Conservation (phyloP, 768 basidiomycete genomes). For the Boletus rubescentipes region DNA sequence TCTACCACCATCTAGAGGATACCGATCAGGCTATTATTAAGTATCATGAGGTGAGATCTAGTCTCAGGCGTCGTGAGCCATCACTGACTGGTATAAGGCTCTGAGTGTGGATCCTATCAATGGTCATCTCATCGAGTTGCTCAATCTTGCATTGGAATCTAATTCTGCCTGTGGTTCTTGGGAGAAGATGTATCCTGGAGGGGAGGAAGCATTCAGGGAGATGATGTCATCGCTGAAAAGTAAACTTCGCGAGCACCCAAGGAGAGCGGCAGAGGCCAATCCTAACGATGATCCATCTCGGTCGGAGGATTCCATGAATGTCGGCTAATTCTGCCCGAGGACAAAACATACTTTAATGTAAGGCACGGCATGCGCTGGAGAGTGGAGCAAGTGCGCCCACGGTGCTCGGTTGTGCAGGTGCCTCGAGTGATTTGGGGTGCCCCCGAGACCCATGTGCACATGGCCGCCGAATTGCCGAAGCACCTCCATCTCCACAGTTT, state of each 20-base stretch:
- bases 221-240: constrained; percentile 34
- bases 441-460: constrained; percentile 10
- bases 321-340: constrained; percentile 24
- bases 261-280: constrained; percentile 17
- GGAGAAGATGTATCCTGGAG: constrained; percentile 36
- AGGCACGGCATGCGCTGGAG: constrained; percentile 6
- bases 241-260: constrained; percentile 27
- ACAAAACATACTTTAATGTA: constrained; percentile 27
- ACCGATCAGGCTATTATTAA: constrained; percentile 80
- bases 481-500: constrained; percentile 34
- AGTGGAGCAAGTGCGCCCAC: constrained; percentile 27
- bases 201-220: constrained; percentile 32
- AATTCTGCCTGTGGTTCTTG: constrained; percentile 33
- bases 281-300: constrained; percentile 16
- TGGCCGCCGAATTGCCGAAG: constrained; percentile 36
- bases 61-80: neutral
- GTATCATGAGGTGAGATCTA: constrained; percentile 79
- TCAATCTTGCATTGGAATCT: constrained; percentile 76
- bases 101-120: constrained; percentile 84
- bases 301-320: constrained; percentile 32
- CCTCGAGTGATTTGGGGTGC: constrained; percentile 30
- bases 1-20: constrained; percentile 73
- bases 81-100: constrained; percentile 43
- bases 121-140: constrained; percentile 72
- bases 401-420: constrained; percentile 20